phyloP scores from a whole-genome alignment of 2,329 filamentous ascomycete genomes.

The Lachnellula arida region DNA sequence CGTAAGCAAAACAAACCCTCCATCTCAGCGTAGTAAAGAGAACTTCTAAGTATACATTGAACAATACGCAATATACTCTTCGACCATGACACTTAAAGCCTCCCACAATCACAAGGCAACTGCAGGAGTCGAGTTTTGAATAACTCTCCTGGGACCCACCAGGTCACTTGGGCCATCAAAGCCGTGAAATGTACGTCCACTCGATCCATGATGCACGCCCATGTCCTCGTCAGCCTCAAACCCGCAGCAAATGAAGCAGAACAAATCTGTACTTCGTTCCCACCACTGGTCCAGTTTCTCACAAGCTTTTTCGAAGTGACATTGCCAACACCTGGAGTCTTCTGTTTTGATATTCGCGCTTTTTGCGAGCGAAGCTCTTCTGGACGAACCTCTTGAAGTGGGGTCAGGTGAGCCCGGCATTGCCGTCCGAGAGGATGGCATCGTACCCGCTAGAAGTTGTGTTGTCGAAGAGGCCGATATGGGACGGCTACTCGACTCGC shows the following conservation, averaged over 20 bases:
- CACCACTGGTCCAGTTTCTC: constrained; percentile 22
- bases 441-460: constrained; percentile 15
- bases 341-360: not conserved
- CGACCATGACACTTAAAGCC: not conserved
- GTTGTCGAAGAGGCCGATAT: constrained; percentile 16
- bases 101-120: not conserved
- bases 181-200: not conserved
- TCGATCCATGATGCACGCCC: not conserved
- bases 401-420: not conserved
- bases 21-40: not conserved
- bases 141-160: not conserved
- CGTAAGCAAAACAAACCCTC: not conserved
- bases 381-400: not conserved
- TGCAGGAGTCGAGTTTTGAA: not conserved
- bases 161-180: not conserved
- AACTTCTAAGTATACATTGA: not conserved
- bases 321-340: constrained; percentile 25
- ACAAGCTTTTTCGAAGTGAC: constrained; percentile 17
- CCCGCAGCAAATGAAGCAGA: constrained; percentile 27
- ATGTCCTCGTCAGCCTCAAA: constrained; percentile 21
- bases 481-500: not conserved
- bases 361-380: not conserved
- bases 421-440: not conserved
- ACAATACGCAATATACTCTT: not conserved
- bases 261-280: constrained; percentile 10